Evolutionary conservation across 495 filamentous ascomycete genomes (phyloP), one percentile per base, ranked within the genome.

Genomic region (Lasiosphaeriaceae sp.): DNA sequence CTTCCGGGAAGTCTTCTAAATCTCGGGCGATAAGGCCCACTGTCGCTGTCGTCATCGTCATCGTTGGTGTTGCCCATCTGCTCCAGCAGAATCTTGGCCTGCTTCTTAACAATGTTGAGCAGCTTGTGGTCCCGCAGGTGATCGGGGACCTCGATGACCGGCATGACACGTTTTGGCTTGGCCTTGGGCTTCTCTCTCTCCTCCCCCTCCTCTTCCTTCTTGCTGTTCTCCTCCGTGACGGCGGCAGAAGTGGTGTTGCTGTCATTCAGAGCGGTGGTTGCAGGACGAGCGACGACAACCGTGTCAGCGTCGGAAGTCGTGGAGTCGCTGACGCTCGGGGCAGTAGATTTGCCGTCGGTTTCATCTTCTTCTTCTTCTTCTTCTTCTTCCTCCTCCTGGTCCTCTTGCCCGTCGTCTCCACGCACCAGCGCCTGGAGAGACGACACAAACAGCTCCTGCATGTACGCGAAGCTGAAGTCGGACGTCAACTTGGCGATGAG

Each of bases 401-500:
- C 20, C 3, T 17, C 39, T 31, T 31, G 4, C 14, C 14, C 39
- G 39, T 43, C 39, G 14, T 43, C 39, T 5, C 45, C 31, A 11
- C 54, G 29, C 2, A 55, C 53, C 3, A 62, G 7, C 2, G 46
- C 37, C 37, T 62, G 52, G 3, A 65, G 53, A 3, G 78, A 75
- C 11, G 78, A 70, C 2, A 84, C 69, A 47, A 85, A 83, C 0
- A 74, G 73, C 58, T 85, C 82, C 59, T 84, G 76, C 57, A 84
- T 52, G 48, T 83, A 83, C 1, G 82, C 82, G 58, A 83, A 84
- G 60, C 72, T 77, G 65, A 85, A 83, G 11, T 72, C 78, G 1
- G 71, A 67, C 0, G 80, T 84, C 45, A 80, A 69, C 50, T 73
- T 69, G 12, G 79, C 81, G 50, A 85, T 72, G 29, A 73, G 59